Evolutionary conservation across 257 asterid species (phyloP), one percentile per base, ranked within the genome.

Genomic region (Verbena officinalis): DNA sequence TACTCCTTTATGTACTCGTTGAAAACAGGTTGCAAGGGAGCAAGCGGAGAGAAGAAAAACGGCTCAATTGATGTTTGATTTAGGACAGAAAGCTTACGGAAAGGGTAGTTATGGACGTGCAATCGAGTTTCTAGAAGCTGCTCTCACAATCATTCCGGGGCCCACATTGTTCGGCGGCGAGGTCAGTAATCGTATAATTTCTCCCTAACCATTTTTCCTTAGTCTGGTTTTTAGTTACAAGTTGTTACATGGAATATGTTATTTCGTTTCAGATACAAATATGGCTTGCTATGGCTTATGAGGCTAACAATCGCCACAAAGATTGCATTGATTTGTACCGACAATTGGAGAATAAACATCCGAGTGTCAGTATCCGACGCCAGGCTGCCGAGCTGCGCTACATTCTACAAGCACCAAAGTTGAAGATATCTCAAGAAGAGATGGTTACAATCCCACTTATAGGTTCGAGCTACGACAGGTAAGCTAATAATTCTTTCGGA

Each of bases 221-320:
- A 39, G 38, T 52, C 23, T 4, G 17, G 9, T 49, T 44, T 46
- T 20, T 6, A 4, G 15, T n/a, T 44, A 50, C 38, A 15, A 4
- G 46, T 7, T 43, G n/a, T 11, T 57, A n/a, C n/a, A n/a, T n/a
- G n/a, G n/a, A n/a, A n/a, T n/a, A n/a, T n/a, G 2, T 48, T 55
- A 19, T 22, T 61, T 15, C 43, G 45, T 51, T 27, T 56, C 87
- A 93, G 96, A 93, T 93, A 81, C 99, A 93, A 73, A 93, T 93
- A 84, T 93, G 99, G 99, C 86, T 93, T 57, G 99, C 99, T 3
- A 93, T 93, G 99, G 99, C 99, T 24, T 93, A 93, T 39, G 99
- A 93, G 75, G 99, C 99, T 48, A 90, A 88, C 52, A 93, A 90
- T 68, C 90, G 97, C 40, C 99, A 94, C 48, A 58, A 83, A 2